Percentiles rank a stretch among this genome's conserved stretches.
These are phyloP conservation scores for Fusarium xyrophilum DNA, from an alignment of 2,329 filamentous ascomycete genomes.

Conservation along the genomic window DNA sequence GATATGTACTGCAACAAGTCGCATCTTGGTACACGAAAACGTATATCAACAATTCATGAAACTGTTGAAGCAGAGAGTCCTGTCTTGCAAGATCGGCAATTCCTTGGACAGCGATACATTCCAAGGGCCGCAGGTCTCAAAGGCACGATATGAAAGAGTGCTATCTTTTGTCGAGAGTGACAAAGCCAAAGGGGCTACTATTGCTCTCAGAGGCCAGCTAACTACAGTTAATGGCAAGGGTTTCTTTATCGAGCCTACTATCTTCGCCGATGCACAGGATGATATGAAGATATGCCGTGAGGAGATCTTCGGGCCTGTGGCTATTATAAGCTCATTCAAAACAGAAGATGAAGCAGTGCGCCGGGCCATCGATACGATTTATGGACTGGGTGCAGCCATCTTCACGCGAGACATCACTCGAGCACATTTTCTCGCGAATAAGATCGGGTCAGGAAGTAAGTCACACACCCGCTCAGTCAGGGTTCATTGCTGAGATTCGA, in stretches of 20 bases:
- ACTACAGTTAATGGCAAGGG: conserved; percentile 49
- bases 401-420: conserved; percentile 65
- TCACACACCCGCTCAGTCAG: accelerated
- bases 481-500: accelerated
- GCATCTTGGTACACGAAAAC: conserved; percentile 68
- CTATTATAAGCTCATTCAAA: conserved; percentile 51
- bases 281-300: conserved; percentile 55
- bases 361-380: conserved; percentile 61
- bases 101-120: conserved; percentile 73
- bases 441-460: conserved; percentile 63
- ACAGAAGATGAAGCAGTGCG: conserved; percentile 51
- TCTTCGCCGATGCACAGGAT: conserved; percentile 52
- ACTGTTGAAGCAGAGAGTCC: conserved; percentile 13
- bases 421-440: conserved; percentile 57
- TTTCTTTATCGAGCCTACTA: conserved; percentile 55
- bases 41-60: conserved; percentile 68
- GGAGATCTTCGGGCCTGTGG: conserved; percentile 57
- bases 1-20: conserved; percentile 69
- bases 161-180: conserved; percentile 73
- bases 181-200: conserved; percentile 73
- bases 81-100: conserved; percentile 68
- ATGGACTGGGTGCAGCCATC: conserved; percentile 66
- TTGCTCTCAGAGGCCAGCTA: conserved; percentile 64
- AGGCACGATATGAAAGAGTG: conserved; percentile 73
- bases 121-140: conserved; percentile 77